Evolutionary conservation across 78 protist species (phyloP).

Genomic region (Dictyostelium intermedium): DNA sequence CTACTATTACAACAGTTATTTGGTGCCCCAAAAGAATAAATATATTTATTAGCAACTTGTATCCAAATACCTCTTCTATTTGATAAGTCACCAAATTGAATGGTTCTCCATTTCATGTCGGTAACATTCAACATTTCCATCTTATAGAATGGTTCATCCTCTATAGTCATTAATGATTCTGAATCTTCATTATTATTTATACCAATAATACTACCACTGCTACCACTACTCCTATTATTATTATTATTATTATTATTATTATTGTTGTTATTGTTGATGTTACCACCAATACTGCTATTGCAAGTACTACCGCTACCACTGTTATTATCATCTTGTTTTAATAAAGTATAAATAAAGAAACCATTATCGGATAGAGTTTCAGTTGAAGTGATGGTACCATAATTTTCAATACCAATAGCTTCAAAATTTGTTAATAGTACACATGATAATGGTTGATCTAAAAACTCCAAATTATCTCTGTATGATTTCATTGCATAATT

Average conservation of each 20-base stretch:
- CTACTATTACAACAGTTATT: neutral
- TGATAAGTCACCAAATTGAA: neutral
- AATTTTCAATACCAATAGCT: neutral
- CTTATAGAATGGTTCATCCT: neutral
- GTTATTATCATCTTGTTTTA: neutral
- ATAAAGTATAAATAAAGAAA: constrained; percentile 16
- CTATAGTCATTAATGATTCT: neutral
- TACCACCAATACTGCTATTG: no score
- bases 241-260: neutral
- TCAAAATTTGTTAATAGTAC: neutral
- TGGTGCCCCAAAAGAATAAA: constrained; percentile 1
- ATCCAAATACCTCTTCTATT: constrained; percentile 12
- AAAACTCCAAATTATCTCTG: neutral
- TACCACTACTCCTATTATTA: neutral
- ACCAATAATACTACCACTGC: neutral
- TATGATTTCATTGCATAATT: constrained; percentile 2
- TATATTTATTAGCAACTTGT: constrained; percentile 14
- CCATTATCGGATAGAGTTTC: constrained; percentile 5
- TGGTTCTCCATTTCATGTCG: constrained; percentile 18
- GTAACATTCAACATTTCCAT: constrained; percentile 20
- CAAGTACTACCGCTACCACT: no score
- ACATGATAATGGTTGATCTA: neutral
- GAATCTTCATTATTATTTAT: neutral
- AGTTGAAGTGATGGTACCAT: neutral
- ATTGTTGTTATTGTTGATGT: neutral